Evolutionary conservation across 768 basidiomycete genomes (phyloP), one percentile per base, ranked within the genome.

Genomic region (Podaxis sp.): DNA sequence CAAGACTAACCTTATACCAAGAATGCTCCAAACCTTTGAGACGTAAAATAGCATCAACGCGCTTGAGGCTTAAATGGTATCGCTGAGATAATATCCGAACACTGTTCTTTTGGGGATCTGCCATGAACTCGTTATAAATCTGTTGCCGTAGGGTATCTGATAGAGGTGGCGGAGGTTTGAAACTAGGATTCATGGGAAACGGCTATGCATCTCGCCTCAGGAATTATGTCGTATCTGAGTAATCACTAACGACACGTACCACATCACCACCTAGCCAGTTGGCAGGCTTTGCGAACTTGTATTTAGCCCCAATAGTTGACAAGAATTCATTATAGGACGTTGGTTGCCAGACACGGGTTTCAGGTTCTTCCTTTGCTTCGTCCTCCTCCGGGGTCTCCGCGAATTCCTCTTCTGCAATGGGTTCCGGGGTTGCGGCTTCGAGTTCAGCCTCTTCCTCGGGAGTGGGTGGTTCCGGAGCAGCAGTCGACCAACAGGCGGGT

Each of bases 171-270:
- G 90, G 90, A 4, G 94, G 94, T 66, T 82, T 84, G 75, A 95
- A 96, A 1, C 89, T 85, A 4, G 85, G 85, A 69, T 96, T 96
- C 74, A 91, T 78, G 12, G 92, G 91, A 71, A 95, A 95, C 0
- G 93, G 93, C 93, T 95, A 61, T 17, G 58, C n/a, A 64, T 33
- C 66, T 62, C 59, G 59, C 19, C 62, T 53, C 65, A 25, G 54
- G 60, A 54, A 59, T 41, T 55, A 40, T 40, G 22, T 24, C n/a
- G n/a, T 7, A 33, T 47, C 53, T 29, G 65, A 33, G 52, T 61
- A 61, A 60, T n/a, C 29, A 47, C 24, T 25, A 68, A 70, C 72
- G 66, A 68, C 69, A 79, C 81, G 77, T 74, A 75, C 86, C 46
- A 81, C 78, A 66, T 78, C 73, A 36, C 74, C 77, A 64, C 85